Conservation (phyloP, 2,329 filamentous ascomycete genomes). For the Penicillium rolfsii region DNA sequence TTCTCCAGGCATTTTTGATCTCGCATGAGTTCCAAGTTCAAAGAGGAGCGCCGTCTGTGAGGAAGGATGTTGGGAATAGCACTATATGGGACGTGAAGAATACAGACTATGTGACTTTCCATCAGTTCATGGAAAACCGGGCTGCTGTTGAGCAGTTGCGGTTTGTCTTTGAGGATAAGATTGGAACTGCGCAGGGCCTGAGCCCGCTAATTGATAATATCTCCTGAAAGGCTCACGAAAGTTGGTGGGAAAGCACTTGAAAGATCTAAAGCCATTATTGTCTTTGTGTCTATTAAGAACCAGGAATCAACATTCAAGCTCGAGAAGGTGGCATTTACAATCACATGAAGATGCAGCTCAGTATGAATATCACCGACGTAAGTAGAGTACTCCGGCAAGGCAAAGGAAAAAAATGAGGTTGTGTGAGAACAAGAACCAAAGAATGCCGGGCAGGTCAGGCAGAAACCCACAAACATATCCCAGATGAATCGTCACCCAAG, state of each 20-base stretch:
- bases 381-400: neutral
- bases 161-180: constrained; percentile 48
- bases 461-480: neutral
- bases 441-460: neutral
- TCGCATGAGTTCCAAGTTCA: constrained; percentile 29
- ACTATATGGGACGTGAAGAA: neutral
- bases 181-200: constrained; percentile 50
- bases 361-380: neutral
- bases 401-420: neutral
- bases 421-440: neutral
- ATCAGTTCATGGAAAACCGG: constrained; percentile 49
- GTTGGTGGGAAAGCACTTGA: neutral
- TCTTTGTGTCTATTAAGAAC: too few relatives aligned
- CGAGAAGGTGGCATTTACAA: neutral
- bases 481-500: neutral
- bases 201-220: constrained; percentile 2
- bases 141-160: constrained; percentile 47
- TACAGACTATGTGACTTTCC: constrained; percentile 34
- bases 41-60: neutral
- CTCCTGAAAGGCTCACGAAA: neutral
- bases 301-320: too few relatives aligned
- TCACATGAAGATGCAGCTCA: neutral
- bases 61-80: neutral
- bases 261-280: too few relatives aligned
- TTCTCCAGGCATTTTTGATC: constrained; percentile 54